Percentiles rank a stretch among this genome's conserved stretches.
Evolutionary conservation across 2,329 filamentous ascomycete species (phyloP).

Genomic region (Ascochyta clinopodiicola): DNA sequence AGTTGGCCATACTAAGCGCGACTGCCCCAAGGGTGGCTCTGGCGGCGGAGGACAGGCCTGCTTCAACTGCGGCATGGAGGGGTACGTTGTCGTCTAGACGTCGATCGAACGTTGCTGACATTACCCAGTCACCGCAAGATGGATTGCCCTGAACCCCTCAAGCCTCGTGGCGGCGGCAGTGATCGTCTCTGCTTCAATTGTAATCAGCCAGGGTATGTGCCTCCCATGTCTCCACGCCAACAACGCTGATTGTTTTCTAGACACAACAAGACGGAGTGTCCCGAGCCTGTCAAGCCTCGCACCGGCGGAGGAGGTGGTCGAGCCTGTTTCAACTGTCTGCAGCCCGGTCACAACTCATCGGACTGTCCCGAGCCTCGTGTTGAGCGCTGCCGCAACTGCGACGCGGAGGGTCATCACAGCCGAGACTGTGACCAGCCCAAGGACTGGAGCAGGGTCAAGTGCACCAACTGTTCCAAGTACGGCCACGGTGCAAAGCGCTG

Average conservation of each 20-base stretch:
- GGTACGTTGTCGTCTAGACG: conserved; percentile 12
- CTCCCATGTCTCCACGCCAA: not conserved
- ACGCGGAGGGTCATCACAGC: conserved; percentile 65
- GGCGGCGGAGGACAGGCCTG: conserved; percentile 27
- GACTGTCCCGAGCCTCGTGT: conserved; percentile 38
- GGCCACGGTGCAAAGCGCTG: conserved; percentile 53
- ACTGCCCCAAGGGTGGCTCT: conserved; percentile 28
- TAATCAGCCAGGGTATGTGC: conserved; percentile 25
- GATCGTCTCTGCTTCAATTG: conserved; percentile 33
- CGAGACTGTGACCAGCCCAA: conserved; percentile 62
- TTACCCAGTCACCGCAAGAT: conserved; percentile 28
- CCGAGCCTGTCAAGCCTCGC: conserved; percentile 25
- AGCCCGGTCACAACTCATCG: conserved; percentile 35
- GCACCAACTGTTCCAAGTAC: conserved; percentile 61
- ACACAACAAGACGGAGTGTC: conserved; percentile 37
- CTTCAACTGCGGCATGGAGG: conserved; percentile 41
- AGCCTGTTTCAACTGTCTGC: conserved; percentile 37
- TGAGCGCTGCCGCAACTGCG: conserved; percentile 66
- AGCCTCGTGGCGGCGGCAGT: conserved; percentile 24
- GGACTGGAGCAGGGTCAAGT: conserved; percentile 65
- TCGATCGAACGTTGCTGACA: not conserved
- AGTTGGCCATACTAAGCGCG: conserved; percentile 34
- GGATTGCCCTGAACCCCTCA: conserved; percentile 32
- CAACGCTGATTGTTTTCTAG: conserved; percentile 12
- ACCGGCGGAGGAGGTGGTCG: conserved; percentile 24